Percentiles rank a stretch among this genome's conserved stretches.
These are phyloP conservation scores for Nemania abortiva DNA, from an alignment of 2,329 filamentous ascomycete genomes.

Conservation along the genomic window DNA sequence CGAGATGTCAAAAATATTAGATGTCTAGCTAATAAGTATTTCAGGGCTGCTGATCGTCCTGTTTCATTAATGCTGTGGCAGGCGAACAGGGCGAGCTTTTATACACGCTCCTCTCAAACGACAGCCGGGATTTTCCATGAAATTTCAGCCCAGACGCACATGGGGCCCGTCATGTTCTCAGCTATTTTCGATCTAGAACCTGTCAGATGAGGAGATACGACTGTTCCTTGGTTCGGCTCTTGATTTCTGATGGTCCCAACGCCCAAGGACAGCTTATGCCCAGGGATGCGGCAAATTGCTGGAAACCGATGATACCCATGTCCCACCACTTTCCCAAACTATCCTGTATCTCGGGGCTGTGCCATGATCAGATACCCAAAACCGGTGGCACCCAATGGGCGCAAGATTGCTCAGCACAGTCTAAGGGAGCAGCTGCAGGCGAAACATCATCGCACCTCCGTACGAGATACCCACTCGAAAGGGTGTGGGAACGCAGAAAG, in stretches of 20 bases:
- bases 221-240: constrained; percentile 40
- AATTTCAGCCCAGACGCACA: constrained; percentile 8
- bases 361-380: constrained; percentile 28
- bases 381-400: constrained; percentile 38
- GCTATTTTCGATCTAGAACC: constrained; percentile 41
- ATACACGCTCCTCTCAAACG: constrained; percentile 15
- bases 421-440: constrained; percentile 46
- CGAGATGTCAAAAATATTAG: constrained; percentile 6
- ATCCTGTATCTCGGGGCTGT: constrained; percentile 16
- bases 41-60: constrained; percentile 35
- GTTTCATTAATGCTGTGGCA: constrained; percentile 23
- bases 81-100: constrained; percentile 23
- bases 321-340: constrained; percentile 35
- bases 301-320: constrained; percentile 28
- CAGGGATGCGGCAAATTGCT: constrained; percentile 37
- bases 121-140: constrained; percentile 1
- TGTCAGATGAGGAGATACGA: constrained; percentile 41
- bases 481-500: constrained; percentile 21
- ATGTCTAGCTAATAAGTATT: constrained; percentile 22
- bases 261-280: constrained; percentile 31
- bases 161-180: constrained; percentile 33
- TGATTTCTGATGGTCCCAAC: constrained; percentile 34
- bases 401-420: constrained; percentile 46
- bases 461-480: constrained; percentile 29
- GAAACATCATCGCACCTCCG: constrained; percentile 36